A percentile compares a stretch with the other conserved stretches of the same genome.
These are phyloP conservation scores for Fusarium miscanthi DNA, from an alignment of 2,329 filamentous ascomycete species.

Conservation along the genomic window DNA sequence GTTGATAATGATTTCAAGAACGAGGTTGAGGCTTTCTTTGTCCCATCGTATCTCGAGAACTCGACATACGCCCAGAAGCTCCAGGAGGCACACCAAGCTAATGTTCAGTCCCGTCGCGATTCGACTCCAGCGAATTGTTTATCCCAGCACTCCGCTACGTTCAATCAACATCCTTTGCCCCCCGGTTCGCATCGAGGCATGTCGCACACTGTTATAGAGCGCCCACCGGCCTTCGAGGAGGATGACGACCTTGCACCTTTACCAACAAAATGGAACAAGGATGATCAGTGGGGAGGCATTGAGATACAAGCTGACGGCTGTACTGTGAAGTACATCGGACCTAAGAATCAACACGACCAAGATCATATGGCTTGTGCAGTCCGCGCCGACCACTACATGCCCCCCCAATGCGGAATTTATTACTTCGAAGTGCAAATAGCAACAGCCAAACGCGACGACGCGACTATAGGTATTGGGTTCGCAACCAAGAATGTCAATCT, in stretches of 20 bases:
- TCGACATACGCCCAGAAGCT: conserved; percentile 83
- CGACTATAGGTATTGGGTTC: conserved; percentile 73
- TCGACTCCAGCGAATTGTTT: conserved; percentile 47
- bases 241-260: conserved; percentile 72
- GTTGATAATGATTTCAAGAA: conserved; percentile 42
- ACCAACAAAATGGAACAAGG: conserved; percentile 84
- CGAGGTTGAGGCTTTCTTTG: conserved; percentile 70
- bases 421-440: conserved; percentile 81
- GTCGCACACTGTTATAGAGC: conserved; percentile 86
- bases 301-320: conserved; percentile 80
- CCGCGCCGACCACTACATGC: conserved; percentile 87
- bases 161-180: conserved; percentile 54
- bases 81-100: conserved; percentile 74
- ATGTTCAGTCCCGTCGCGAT: conserved; percentile 62
- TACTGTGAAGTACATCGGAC: conserved; percentile 71
- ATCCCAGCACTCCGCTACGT: conserved; percentile 58
- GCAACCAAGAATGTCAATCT: conserved; percentile 64
- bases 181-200: conserved; percentile 76
- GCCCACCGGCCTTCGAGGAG: conserved; percentile 69
- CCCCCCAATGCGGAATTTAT: conserved; percentile 89
- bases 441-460: conserved; percentile 64
- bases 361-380: conserved; percentile 84
- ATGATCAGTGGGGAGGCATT: conserved; percentile 78
- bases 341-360: conserved; percentile 60
- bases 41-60: conserved; percentile 83